Evolutionary conservation across 768 basidiomycete species (phyloP).

Genomic region (Panus rudis): DNA sequence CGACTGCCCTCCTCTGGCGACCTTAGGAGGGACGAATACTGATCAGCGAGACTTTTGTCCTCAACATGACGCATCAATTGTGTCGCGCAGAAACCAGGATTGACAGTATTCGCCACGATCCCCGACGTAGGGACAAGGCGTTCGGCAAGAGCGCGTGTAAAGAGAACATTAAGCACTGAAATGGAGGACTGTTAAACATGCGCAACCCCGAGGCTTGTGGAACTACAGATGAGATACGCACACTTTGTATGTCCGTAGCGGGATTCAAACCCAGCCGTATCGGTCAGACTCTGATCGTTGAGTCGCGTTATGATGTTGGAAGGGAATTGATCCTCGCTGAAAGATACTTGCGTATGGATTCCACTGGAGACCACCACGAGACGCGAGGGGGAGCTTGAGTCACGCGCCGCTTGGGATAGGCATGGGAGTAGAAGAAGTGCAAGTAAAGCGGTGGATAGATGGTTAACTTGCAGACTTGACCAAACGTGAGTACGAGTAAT

Average conservation of each 20-base stretch:
- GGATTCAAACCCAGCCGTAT: too few species aligned
- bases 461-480: conserved; percentile 40
- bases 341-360: neutral
- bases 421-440: conserved; percentile 35
- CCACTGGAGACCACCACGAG: conserved; percentile 7
- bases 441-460: conserved; percentile 33
- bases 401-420: conserved; percentile 30
- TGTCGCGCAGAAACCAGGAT: conserved; percentile 7
- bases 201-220: too few species aligned
- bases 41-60: neutral
- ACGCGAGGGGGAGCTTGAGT: neutral
- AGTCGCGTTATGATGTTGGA: too few species aligned
- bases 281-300: too few species aligned
- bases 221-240: too few species aligned
- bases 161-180: conserved; percentile 10
- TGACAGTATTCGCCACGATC: neutral
- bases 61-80: conserved; percentile 3
- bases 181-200: too few species aligned
- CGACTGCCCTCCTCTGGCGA: conserved; percentile 24
- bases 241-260: too few species aligned
- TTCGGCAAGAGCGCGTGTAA: conserved; percentile 5
- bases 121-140: conserved; percentile 1
- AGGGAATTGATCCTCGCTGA: neutral
- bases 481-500: too few species aligned
- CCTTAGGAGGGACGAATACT: neutral